Conservation (phyloP, 2,329 filamentous ascomycete species). For the Magnaporthiopsis rhizophila region DNA sequence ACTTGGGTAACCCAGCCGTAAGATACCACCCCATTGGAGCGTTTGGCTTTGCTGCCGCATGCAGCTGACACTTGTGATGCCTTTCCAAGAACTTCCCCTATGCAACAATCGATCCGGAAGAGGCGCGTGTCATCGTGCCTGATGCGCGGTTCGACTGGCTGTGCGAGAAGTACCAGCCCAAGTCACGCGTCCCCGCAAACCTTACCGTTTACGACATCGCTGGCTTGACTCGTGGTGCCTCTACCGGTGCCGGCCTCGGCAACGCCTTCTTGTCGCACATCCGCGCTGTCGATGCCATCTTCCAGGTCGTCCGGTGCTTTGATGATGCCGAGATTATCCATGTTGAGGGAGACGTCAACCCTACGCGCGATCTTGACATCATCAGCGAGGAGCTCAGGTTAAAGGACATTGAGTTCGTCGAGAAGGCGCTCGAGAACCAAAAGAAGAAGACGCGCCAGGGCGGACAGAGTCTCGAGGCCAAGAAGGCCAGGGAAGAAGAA, state of each 20-base stretch:
- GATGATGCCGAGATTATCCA: slow-evolving; percentile 99
- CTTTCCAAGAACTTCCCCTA: slow-evolving; percentile 85
- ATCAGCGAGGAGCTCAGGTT: slow-evolving; percentile 94
- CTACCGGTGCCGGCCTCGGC: slow-evolving; percentile 92
- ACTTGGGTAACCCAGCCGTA: slow-evolving; percentile 93
- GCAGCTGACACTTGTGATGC: background rate
- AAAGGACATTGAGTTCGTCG: slow-evolving; percentile 97
- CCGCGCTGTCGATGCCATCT: slow-evolving; percentile 94
- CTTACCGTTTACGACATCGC: slow-evolving; percentile 98
- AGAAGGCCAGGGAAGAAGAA: slow-evolving; percentile 93
- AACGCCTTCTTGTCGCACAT: slow-evolving; percentile 99
- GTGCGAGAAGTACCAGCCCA: slow-evolving; percentile 92
- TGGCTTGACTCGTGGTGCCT: slow-evolving; percentile 89
- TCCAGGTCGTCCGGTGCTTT: slow-evolving; percentile 94
- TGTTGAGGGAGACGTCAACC: slow-evolving; percentile 97
- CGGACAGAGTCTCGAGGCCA: slow-evolving; percentile 93
- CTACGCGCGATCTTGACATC: slow-evolving; percentile 86
- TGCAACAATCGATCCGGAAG: slow-evolving; percentile 97
- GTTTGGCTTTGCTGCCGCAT: slow-evolving; percentile 8
- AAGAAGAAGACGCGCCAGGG: slow-evolving; percentile 93
- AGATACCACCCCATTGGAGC: slow-evolving; percentile 28
- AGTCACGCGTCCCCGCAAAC: slow-evolving; percentile 93
- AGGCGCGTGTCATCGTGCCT: slow-evolving; percentile 93
- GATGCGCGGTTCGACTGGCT: slow-evolving; percentile 97
- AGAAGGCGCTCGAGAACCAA: slow-evolving; percentile 87